phyloP scores from a whole-genome alignment of 352 stramenopile species.

The Hyaloperonospora arabidopsidis region DNA sequence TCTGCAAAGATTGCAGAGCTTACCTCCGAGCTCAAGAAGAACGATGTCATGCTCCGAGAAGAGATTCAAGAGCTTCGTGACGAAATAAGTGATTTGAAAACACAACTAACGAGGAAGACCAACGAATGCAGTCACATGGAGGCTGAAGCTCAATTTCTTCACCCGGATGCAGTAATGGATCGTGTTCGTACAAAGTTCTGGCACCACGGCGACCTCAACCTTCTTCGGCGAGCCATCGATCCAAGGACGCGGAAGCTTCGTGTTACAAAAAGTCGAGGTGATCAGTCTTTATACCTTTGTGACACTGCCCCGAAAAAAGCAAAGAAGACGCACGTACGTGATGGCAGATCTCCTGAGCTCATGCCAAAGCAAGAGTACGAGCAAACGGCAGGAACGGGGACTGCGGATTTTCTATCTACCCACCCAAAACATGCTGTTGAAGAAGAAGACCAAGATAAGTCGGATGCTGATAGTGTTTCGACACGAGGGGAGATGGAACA shows the following conservation, averaged over 20 bases:
- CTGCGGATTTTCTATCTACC: neutral
- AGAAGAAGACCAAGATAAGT: slow-evolving; percentile 1
- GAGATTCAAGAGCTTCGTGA: slow-evolving; percentile 15
- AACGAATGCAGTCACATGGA: slow-evolving; percentile 11
- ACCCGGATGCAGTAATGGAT: slow-evolving; percentile 25
- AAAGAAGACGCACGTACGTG: neutral
- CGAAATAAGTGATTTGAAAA: slow-evolving; percentile 13
- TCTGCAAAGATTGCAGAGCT: slow-evolving; percentile 19
- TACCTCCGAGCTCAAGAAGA: slow-evolving; percentile 3
- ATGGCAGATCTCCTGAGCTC: neutral
- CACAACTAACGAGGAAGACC: slow-evolving; percentile 13
- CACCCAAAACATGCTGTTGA: neutral
- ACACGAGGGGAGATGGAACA: too few species aligned
- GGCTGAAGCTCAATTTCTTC: slow-evolving; percentile 7
- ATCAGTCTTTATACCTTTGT: slow-evolving; percentile 18
- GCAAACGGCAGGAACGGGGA: neutral
- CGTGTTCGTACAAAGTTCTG: slow-evolving; percentile 21
- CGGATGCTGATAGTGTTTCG: too few species aligned
- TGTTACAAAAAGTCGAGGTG: slow-evolving; percentile 5
- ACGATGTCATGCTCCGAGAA: slow-evolving; percentile 8
- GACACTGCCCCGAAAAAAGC: slow-evolving; percentile 13
- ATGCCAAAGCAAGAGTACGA: slow-evolving; percentile 11
- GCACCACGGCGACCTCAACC: slow-evolving; percentile 20
- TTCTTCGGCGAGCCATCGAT: slow-evolving; percentile 20
- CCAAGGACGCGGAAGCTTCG: slow-evolving; percentile 9